Evolutionary conservation across 768 basidiomycete species (phyloP), one percentile per base, ranked within the genome.

Genomic region (Suillus variegatus): DNA sequence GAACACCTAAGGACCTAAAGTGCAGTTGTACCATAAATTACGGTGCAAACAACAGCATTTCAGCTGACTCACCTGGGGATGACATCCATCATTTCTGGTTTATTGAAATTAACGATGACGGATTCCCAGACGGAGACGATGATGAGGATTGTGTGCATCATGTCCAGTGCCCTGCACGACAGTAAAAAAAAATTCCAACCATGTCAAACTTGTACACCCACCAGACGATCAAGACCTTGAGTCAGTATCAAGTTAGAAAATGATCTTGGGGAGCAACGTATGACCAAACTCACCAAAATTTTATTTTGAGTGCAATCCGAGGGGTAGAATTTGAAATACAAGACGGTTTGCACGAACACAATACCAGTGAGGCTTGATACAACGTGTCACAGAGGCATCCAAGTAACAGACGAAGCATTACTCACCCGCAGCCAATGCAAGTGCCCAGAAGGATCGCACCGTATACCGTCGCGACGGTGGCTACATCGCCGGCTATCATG

Each of bases 311-410:
- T 25, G 40, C 44, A 72, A 52, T 76, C 75, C 6, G 67, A 64
- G 6, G 75, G 75, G 64, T 76, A 76, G 62, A 77, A 66, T 36
- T 75, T 76, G 52, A 61, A 77, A 56, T 76, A 76, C 55, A 76
- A 22, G 28, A 76, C 8, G 51, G 57, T 69, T 71, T 76, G 75
- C 6, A 76, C 75, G 8, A 77, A 69, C 58, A 76, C 76, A 51
- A 76, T 57, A 20, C 75, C 75, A 6, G 76, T 76, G 18, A 76
- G 67, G 40, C 75, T 76, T 25, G 6, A 35, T 6, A 5, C n/a
- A 41, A 36, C 0, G n/a, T 76, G 67, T 32, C 28, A 28, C 28
- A 41, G n/a, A 14, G 22, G 40, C 10, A 7, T 25, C 7, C 13
- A 9, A 1, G 4, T 38, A 16, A 12, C 13, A 32, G 16, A 56